A percentile compares a stretch with the other conserved stretches of the same genome.
Conservation (phyloP, 257 asterid species). For the Perilla frutescens region DNA sequence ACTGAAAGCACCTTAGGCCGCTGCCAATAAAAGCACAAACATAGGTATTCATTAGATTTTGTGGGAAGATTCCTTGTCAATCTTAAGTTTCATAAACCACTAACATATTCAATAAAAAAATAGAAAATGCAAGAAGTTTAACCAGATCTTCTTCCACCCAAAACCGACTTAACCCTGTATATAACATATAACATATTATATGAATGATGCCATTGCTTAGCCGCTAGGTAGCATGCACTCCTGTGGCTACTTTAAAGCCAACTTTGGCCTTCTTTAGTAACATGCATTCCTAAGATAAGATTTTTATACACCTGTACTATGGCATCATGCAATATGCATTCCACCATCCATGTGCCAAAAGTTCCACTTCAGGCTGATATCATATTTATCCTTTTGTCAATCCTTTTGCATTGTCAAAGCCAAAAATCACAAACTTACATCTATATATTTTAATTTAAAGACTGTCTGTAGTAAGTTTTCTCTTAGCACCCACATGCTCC, state of each 20-base stretch:
- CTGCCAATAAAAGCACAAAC: slow-evolving; percentile 55
- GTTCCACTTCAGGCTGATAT: neutral
- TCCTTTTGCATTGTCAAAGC: neutral
- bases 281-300: slow-evolving; percentile 7
- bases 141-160: neutral
- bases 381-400: neutral
- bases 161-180: neutral
- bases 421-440: slow-evolving; percentile 12
- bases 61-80: neutral
- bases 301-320: slow-evolving; percentile 7
- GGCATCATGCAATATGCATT: neutral
- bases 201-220: slow-evolving; percentile 3
- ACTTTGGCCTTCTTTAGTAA: slow-evolving; percentile 1
- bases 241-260: neutral
- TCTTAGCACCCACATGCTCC: slow-evolving; percentile 13
- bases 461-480: neutral
- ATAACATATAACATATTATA: neutral
- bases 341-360: neutral
- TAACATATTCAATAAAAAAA: neutral
- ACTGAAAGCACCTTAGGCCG: slow-evolving; percentile 78
- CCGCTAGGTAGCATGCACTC: neutral
- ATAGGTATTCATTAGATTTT: slow-evolving; percentile 26
- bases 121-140: neutral
- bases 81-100: neutral
- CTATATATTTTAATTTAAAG: neutral